A percentile compares a stretch with the other conserved stretches of the same genome.
phyloP scores from a whole-genome alignment of 2,329 filamentous ascomycete species.

The Xylariaceae sp. region DNA sequence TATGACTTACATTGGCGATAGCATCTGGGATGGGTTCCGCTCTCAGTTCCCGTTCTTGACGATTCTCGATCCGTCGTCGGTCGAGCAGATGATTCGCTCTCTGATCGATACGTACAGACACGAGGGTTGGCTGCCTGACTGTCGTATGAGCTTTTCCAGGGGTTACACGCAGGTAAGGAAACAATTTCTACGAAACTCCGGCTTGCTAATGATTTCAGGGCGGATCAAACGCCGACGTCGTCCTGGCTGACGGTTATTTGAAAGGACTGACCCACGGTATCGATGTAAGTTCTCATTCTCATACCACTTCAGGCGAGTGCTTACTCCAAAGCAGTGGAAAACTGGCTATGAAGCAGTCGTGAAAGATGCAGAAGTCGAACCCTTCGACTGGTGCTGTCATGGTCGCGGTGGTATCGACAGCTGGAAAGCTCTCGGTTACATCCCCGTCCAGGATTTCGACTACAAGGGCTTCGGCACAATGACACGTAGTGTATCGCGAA shows the following conservation, averaged over 20 bases:
- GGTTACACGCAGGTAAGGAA: slow-evolving; percentile 57
- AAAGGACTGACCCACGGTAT: slow-evolving; percentile 60
- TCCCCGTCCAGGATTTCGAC: slow-evolving; percentile 66
- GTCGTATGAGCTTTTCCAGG: slow-evolving; percentile 69
- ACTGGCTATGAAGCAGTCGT: slow-evolving; percentile 65
- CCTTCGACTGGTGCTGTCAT: slow-evolving; percentile 63
- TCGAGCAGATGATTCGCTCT: slow-evolving; percentile 63
- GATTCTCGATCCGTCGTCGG: slow-evolving; percentile 58
- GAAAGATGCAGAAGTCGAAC: slow-evolving; percentile 67
- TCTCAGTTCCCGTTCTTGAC: slow-evolving; percentile 66
- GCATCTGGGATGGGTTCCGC: slow-evolving; percentile 66
- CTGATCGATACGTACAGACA: slow-evolving; percentile 67
- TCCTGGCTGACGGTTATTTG: slow-evolving; percentile 61
- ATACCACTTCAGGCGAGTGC: not conserved
- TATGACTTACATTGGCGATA: slow-evolving; percentile 3
- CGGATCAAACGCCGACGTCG: slow-evolving; percentile 67
- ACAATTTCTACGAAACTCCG: not conserved
- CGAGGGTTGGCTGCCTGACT: slow-evolving; percentile 68
- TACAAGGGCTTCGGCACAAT: slow-evolving; percentile 60
- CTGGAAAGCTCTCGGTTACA: slow-evolving; percentile 68
- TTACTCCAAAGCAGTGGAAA: slow-evolving; percentile 48
- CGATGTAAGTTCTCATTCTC: slow-evolving; percentile 32
- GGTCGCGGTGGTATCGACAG: slow-evolving; percentile 65
- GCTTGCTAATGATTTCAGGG: slow-evolving; percentile 43
- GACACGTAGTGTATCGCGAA: slow-evolving; percentile 66